These are phyloP conservation scores for Durusdinium trenchii DNA, from an alignment of 73 alveolate genomes.

Conservation along the genomic window DNA sequence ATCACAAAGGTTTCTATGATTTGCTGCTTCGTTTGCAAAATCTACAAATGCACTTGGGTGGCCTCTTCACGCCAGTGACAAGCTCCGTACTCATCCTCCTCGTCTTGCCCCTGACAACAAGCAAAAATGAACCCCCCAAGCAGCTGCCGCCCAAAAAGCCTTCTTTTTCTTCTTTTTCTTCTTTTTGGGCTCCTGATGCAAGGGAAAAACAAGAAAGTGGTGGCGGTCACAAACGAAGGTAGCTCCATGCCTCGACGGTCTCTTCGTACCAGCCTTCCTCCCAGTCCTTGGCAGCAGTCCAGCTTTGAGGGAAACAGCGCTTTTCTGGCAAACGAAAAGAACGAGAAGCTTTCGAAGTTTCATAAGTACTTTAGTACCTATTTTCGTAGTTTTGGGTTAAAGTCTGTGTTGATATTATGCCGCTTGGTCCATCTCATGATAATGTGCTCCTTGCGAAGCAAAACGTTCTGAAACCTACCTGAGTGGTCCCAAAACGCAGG, in stretches of 20 bases:
- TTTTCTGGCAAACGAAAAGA: too few species aligned
- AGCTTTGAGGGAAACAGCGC: neutral
- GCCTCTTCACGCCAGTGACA: constrained; percentile 93
- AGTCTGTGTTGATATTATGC: too few species aligned
- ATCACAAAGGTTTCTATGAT: neutral
- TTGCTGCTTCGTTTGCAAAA: too few species aligned
- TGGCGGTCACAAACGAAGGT: neutral
- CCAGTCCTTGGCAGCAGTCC: constrained; percentile 45
- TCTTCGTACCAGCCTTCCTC: constrained; percentile 68
- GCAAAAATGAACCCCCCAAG: neutral
- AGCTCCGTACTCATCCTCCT: constrained; percentile 88
- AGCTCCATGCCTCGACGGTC: constrained; percentile 23
- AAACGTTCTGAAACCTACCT: too few species aligned
- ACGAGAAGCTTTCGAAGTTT: too few species aligned
- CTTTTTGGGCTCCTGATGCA: constrained; percentile 70
- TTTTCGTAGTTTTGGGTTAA: too few species aligned
- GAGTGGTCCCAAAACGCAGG: too few species aligned
- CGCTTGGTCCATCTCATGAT: too few species aligned
- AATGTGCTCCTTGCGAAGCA: too few species aligned
- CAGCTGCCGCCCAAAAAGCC: neutral
- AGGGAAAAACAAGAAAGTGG: neutral
- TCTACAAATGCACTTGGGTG: neutral
- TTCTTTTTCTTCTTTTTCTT: constrained; percentile 89
- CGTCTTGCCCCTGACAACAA: constrained; percentile 19
- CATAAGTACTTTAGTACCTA: too few species aligned